Evolutionary conservation across 495 filamentous ascomycete genomes (phyloP).

Genomic region (Chaetomidium leptoderma): DNA sequence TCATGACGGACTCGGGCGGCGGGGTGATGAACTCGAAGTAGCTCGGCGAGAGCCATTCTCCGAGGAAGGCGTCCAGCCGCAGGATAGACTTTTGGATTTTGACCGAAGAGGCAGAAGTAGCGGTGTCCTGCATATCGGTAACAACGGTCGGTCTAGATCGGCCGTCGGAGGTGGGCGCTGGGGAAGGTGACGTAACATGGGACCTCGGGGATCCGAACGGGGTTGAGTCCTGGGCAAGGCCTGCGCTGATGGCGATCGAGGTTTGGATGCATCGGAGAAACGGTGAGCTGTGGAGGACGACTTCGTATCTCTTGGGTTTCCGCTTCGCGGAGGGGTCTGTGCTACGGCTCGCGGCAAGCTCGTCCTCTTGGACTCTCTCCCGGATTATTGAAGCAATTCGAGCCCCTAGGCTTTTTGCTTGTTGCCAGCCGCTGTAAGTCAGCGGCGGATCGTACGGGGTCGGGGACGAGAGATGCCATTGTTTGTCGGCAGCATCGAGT

Average conservation of each 20-base stretch:
- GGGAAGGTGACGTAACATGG: not conserved
- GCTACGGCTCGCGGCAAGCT: slow-evolving; percentile 26
- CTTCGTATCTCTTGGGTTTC: slow-evolving; percentile 60
- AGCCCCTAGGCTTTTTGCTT: slow-evolving; percentile 70
- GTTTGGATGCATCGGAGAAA: slow-evolving; percentile 93
- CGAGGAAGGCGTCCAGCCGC: slow-evolving; percentile 85
- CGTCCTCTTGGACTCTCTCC: slow-evolving; percentile 39
- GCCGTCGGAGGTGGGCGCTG: slow-evolving; percentile 7
- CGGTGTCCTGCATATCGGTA: slow-evolving; percentile 1
- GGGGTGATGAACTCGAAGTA: slow-evolving; percentile 92
- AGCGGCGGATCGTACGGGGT: slow-evolving; percentile 95
- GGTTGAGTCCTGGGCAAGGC: slow-evolving; percentile 64
- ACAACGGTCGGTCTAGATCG: slow-evolving; percentile 18
- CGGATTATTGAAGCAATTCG: slow-evolving; percentile 73
- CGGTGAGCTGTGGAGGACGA: slow-evolving; percentile 87
- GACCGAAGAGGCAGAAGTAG: not conserved
- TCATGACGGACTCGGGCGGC: slow-evolving; percentile 76
- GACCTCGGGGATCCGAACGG: slow-evolving; percentile 29
- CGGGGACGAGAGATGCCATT: slow-evolving; percentile 93
- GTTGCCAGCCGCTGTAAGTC: slow-evolving; percentile 90
- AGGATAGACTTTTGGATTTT: slow-evolving; percentile 53
- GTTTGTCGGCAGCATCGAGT: slow-evolving; percentile 85
- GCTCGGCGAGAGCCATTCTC: slow-evolving; percentile 89
- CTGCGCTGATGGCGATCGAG: slow-evolving; percentile 81
- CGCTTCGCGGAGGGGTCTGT: slow-evolving; percentile 16